phyloP scores from a whole-genome alignment of 2,329 filamentous ascomycete genomes.

The Colletotrichum tropicicola region DNA sequence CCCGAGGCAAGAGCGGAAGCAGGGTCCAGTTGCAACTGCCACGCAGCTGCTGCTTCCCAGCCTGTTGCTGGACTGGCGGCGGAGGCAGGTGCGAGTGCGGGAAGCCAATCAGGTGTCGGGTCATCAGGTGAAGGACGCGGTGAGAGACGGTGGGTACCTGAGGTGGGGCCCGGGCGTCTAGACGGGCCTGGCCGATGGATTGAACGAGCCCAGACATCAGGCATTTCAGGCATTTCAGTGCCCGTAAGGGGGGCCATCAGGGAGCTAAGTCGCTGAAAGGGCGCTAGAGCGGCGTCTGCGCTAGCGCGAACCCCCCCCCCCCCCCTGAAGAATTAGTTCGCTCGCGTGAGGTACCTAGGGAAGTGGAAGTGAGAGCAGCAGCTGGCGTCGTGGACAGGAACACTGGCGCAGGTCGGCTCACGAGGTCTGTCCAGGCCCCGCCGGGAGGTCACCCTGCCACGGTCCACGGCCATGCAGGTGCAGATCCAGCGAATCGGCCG shows the following conservation, averaged over 20 bases:
- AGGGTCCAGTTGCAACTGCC: too few relatives aligned
- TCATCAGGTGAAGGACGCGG: not conserved
- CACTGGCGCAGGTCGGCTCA: too few relatives aligned
- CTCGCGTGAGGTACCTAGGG: not conserved
- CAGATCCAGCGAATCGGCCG: conserved; percentile 13
- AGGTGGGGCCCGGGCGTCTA: not conserved
- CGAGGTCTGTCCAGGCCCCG: not conserved
- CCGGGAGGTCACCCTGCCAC: conserved; percentile 1
- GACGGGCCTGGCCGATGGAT: not conserved
- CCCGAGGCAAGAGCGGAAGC: too few relatives aligned
- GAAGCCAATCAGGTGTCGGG: not conserved
- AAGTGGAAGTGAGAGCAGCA: not conserved
- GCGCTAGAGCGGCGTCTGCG: conserved; percentile 3
- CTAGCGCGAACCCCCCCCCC: conserved; percentile 23
- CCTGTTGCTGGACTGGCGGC: not conserved
- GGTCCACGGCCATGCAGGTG: conserved; percentile 5
- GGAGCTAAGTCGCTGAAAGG: not conserved
- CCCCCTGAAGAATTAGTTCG: conserved; percentile 1
- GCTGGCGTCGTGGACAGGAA: too few relatives aligned
- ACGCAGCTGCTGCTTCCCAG: too few relatives aligned
- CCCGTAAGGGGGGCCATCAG: not conserved
- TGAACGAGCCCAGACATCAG: not conserved
- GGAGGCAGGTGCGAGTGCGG: not conserved
- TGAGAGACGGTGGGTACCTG: not conserved
- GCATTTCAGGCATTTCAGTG: not conserved